These are phyloP conservation scores for Zalerion maritima DNA, from an alignment of 495 filamentous ascomycete genomes.

Conservation along the genomic window DNA sequence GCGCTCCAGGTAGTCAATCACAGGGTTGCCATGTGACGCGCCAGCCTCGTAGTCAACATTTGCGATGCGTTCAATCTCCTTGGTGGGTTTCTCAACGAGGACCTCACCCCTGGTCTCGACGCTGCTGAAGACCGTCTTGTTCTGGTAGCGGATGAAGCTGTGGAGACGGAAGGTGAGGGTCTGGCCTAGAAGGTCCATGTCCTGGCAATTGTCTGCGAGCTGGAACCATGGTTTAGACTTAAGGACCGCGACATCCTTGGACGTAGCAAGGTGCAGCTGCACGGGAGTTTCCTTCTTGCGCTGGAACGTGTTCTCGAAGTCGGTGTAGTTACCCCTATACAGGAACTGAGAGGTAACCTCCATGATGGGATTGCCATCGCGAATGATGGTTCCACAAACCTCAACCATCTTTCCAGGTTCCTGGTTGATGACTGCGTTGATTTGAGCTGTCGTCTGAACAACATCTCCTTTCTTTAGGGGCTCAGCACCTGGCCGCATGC, in stretches of 20 bases:
- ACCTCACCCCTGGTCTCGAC: slow-evolving; percentile 91
- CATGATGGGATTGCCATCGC: slow-evolving; percentile 84
- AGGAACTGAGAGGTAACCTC: slow-evolving; percentile 96
- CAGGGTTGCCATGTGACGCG: slow-evolving; percentile 83
- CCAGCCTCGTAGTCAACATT: slow-evolving; percentile 89
- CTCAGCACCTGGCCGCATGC: slow-evolving; percentile 92
- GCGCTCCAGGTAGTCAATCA: slow-evolving; percentile 88
- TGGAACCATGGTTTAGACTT: slow-evolving; percentile 94
- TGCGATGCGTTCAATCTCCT: slow-evolving; percentile 91
- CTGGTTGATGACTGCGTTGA: slow-evolving; percentile 96
- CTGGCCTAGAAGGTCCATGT: slow-evolving; percentile 74
- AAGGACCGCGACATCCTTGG: slow-evolving; percentile 84
- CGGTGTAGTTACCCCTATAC: slow-evolving; percentile 81
- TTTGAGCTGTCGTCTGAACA: slow-evolving; percentile 82
- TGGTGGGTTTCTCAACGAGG: slow-evolving; percentile 86
- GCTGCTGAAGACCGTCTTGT: slow-evolving; percentile 78
- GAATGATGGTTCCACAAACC: slow-evolving; percentile 87
- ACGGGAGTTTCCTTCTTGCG: slow-evolving; percentile 91
- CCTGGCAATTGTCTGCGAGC: slow-evolving; percentile 42
- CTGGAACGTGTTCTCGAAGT: slow-evolving; percentile 97
- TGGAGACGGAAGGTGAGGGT: slow-evolving; percentile 94
- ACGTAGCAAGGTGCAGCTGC: slow-evolving; percentile 73
- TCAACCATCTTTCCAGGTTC: slow-evolving; percentile 99
- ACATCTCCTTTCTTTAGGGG: slow-evolving; percentile 89
- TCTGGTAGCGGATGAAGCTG: slow-evolving; percentile 85